phyloP scores from a whole-genome alignment of 169 alveolate species.

The Cryptosporidium meleagridis region DNA sequence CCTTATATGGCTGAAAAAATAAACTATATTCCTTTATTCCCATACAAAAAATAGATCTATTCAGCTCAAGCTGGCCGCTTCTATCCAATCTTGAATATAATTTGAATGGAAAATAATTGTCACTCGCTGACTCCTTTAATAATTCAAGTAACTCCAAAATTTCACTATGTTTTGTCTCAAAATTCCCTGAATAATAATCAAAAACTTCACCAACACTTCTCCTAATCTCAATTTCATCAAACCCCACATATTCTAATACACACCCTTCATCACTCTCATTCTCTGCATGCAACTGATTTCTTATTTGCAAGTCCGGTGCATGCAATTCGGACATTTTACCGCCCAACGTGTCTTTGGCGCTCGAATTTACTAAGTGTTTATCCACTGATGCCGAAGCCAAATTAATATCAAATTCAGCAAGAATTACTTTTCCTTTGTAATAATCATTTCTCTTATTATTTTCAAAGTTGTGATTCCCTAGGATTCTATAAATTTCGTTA shows the following conservation, averaged over 20 bases:
- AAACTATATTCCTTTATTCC: conserved; percentile 21
- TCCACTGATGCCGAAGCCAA: background rate
- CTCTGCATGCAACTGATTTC: background rate
- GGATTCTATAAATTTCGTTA: conserved; percentile 3
- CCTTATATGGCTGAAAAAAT: conserved; percentile 23
- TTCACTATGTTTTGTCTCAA: conserved; percentile 12
- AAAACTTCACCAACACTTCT: background rate
- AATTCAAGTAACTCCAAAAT: conserved; percentile 32
- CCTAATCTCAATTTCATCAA: background rate
- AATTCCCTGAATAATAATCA: background rate
- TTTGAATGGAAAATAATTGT: conserved; percentile 28
- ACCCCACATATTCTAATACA: background rate
- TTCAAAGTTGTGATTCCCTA: conserved; percentile 18
- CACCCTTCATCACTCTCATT: background rate
- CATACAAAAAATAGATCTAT: background rate
- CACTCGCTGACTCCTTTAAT: background rate
- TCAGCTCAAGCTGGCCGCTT: background rate
- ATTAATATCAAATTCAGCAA: conserved; percentile 41
- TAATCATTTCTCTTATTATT: background rate
- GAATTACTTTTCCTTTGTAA: conserved; percentile 24
- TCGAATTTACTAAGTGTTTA: background rate
- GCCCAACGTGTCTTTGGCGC: conserved; percentile 18
- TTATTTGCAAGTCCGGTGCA: background rate
- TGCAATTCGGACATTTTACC: background rate
- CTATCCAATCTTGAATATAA: conserved; percentile 1